Conservation (phyloP, 2,329 filamentous ascomycete species). For the Akanthomyces uredinophilus region DNA sequence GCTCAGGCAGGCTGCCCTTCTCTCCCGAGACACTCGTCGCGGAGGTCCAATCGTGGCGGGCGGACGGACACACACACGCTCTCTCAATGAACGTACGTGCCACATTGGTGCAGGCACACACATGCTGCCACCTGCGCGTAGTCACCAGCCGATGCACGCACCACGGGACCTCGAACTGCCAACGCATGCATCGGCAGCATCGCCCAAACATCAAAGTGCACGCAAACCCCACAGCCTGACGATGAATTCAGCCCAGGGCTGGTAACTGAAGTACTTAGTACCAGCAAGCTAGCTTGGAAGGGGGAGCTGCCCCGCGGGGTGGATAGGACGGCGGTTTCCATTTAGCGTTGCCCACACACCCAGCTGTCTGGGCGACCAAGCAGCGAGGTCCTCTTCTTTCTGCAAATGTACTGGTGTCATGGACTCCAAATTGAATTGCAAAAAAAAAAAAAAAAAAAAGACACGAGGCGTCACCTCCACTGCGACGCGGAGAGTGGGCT, state of each 20-base stretch:
- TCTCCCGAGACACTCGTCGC: slow-evolving; percentile 8
- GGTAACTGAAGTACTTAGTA: too few relatives aligned
- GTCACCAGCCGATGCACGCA: not conserved
- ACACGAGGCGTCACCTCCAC: slow-evolving; percentile 2
- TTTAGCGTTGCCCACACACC: not conserved
- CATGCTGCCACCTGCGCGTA: not conserved
- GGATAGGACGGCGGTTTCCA: not conserved
- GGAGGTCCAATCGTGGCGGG: not conserved
- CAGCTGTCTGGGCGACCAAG: slow-evolving; percentile 7
- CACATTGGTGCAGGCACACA: not conserved
- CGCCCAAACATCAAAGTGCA: not conserved
- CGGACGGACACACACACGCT: not conserved
- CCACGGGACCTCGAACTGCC: slow-evolving; percentile 5
- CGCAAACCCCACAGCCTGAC: not conserved
- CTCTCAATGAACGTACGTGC: too few relatives aligned
- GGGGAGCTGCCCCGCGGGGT: not conserved
- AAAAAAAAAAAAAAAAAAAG: not conserved
- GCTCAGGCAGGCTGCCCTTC: not conserved
- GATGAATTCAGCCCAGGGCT: slow-evolving; percentile 3
- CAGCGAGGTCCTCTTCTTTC: not conserved
- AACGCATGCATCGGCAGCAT: slow-evolving; percentile 4
- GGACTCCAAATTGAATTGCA: not conserved
- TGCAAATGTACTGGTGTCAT: not conserved
- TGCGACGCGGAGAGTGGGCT: not conserved
- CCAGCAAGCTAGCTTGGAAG: not conserved